Evolutionary conservation across 2,329 filamentous ascomycete species (phyloP), one percentile per base, ranked within the genome.

Genomic region (Colletotrichum brevisporum): DNA sequence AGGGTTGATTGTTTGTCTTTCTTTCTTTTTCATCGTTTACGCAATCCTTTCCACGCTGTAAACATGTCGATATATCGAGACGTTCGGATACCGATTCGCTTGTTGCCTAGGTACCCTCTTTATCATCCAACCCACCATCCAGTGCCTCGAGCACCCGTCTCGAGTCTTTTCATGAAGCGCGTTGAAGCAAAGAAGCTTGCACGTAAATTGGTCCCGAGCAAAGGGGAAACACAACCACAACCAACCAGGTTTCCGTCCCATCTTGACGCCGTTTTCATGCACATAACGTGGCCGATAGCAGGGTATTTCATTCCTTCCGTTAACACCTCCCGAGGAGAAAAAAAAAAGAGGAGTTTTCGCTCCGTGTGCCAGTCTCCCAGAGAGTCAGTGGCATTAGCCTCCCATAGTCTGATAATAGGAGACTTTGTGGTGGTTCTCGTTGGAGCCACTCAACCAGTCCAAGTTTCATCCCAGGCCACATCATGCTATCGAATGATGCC

Each of bases 401-500:
- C 45, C 43, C 51, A 27, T 9, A 54, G n/a, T 26, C 51, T 52
- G 24, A 54, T 50, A 55, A 66, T 51, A 24, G 41, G 31, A 66
- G 26, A 68, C 53, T 31, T 26, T 16, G 45, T 48, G 48, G 52
- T 64, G 21, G 24, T 52, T 3, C 16, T 13, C 43, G 24, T 39
- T 26, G 36, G n/a, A 26, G n/a, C 18, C 21, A 12, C 9, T 9
- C 13, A 13, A 10, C 10, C 16, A 50, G 21, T 21, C 18, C 47
- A 47, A 47, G 45, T 21, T 24, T 50, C 10, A n/a, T 6, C 47
- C 5, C 41, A 6, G 41, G 13, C 13, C 13, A 15, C 41, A 6
- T 55, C 10, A 6, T 12, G 15, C 16, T 79, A 91, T 73, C 94
- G 90, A 76, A 97, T 97, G 62, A 95, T 90, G 58, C 92, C 92